These are phyloP conservation scores for Podaxis rugospora DNA, from an alignment of 768 basidiomycete species.

Conservation along the genomic window DNA sequence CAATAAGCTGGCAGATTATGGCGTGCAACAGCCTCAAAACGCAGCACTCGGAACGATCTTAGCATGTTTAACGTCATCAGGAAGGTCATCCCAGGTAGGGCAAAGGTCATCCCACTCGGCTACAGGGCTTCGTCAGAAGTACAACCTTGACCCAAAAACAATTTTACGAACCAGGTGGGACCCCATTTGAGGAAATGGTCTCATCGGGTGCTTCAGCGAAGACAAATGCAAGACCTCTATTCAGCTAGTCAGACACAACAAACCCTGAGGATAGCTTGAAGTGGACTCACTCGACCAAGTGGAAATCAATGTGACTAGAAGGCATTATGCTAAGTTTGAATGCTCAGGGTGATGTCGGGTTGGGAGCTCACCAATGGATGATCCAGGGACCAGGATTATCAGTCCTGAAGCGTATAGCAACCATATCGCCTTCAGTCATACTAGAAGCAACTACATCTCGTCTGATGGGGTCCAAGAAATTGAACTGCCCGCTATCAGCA, in stretches of 20 bases:
- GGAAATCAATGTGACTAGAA: conserved; percentile 7
- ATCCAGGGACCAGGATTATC: conserved; percentile 51
- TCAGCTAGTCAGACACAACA: background rate
- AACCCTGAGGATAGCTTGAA: background rate
- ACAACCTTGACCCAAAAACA: background rate
- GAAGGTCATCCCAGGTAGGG: conserved; percentile 19
- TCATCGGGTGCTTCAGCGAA: conserved; percentile 25
- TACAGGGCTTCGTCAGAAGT: background rate
- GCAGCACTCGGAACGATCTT: background rate
- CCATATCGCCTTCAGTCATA: conserved; percentile 28
- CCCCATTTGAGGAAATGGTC: conserved; percentile 9
- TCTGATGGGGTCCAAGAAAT: conserved; percentile 48
- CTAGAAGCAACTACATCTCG: conserved; percentile 53
- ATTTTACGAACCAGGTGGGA: background rate
- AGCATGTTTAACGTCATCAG: background rate
- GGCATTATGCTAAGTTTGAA: background rate
- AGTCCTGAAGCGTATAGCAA: conserved; percentile 46
- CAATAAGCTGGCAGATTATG: no score
- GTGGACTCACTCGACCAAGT: background rate
- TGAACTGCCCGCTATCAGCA: conserved; percentile 32
- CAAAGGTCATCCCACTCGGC: conserved; percentile 21
- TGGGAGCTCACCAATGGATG: conserved; percentile 37
- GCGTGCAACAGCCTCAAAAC: background rate
- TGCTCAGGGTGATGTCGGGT: background rate
- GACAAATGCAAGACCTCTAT: conserved; percentile 29